Evolutionary conservation across 2,329 filamentous ascomycete genomes (phyloP).

Genomic region (Aaosphaeria arxii): DNA sequence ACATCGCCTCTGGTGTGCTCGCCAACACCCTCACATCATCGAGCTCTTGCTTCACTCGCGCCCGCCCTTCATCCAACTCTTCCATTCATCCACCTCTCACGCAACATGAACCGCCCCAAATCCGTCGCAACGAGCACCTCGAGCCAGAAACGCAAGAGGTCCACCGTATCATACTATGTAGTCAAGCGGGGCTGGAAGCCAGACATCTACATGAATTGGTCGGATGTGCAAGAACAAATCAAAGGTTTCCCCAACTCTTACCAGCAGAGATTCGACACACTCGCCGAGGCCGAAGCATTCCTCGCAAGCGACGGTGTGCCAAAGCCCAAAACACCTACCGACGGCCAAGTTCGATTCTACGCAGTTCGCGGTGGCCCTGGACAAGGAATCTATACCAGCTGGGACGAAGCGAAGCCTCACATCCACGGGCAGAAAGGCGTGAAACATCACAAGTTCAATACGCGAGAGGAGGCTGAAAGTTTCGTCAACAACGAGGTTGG

Average conservation of each 20-base stretch:
- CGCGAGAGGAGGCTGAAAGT: conserved; percentile 66
- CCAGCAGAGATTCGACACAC: conserved; percentile 71
- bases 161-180: conserved; percentile 59
- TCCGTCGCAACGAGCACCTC: conserved; percentile 28
- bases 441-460: conserved; percentile 51
- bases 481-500: conserved; percentile 57
- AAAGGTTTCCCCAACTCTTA: conserved; percentile 54
- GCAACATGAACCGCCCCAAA: conserved; percentile 15
- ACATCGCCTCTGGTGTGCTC: neutral
- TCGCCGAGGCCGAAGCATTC: conserved; percentile 76
- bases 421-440: conserved; percentile 70
- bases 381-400: conserved; percentile 62
- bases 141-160: conserved; percentile 57
- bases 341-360: conserved; percentile 36
- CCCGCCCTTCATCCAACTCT: neutral
- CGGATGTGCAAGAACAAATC: conserved; percentile 60
- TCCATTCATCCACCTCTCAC: neutral
- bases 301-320: conserved; percentile 56
- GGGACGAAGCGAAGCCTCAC: conserved; percentile 69
- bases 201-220: conserved; percentile 63
- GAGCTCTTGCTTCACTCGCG: neutral
- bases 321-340: conserved; percentile 27
- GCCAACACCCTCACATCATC: neutral
- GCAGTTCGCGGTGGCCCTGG: conserved; percentile 57
- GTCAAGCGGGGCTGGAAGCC: conserved; percentile 59